These are phyloP conservation scores for Pyrenochaeta sp. DNA, from an alignment of 2,329 filamentous ascomycete species.

Conservation along the genomic window DNA sequence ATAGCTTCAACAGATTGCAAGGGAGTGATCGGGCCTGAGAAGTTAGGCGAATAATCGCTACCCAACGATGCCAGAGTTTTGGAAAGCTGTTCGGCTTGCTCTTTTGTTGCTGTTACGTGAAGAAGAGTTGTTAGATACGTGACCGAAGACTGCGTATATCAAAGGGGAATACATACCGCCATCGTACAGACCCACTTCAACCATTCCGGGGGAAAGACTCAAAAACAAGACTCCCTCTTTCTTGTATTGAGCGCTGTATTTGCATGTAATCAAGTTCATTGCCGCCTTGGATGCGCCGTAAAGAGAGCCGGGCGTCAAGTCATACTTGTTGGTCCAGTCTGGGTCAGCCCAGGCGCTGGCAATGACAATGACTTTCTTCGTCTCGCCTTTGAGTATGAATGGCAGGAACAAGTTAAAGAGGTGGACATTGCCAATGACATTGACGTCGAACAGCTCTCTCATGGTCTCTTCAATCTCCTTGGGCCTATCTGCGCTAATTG, in stretches of 20 bases:
- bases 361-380: constrained; percentile 55
- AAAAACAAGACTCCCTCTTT: constrained; percentile 31
- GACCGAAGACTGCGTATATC: too few species aligned
- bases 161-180: constrained; percentile 5
- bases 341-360: constrained; percentile 49
- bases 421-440: constrained; percentile 40
- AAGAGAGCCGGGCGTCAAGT: constrained; percentile 28
- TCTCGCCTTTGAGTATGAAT: constrained; percentile 47
- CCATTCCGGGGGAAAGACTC: constrained; percentile 26
- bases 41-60: constrained; percentile 25
- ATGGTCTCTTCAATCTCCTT: background rate
- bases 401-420: constrained; percentile 53
- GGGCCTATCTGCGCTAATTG: too few species aligned
- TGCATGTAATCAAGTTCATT: constrained; percentile 52
- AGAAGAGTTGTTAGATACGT: background rate
- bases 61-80: constrained; percentile 40
- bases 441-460: constrained; percentile 24
- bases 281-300: constrained; percentile 53
- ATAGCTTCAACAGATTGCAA: too few species aligned
- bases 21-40: constrained; percentile 17
- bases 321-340: constrained; percentile 29
- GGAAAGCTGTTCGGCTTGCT: too few species aligned
- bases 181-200: constrained; percentile 20
- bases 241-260: constrained; percentile 49
- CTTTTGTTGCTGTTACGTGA: constrained; percentile 10